These are phyloP conservation scores for Rubia tinctorum DNA, from an alignment of 305 asterid genomes.

Conservation along the genomic window DNA sequence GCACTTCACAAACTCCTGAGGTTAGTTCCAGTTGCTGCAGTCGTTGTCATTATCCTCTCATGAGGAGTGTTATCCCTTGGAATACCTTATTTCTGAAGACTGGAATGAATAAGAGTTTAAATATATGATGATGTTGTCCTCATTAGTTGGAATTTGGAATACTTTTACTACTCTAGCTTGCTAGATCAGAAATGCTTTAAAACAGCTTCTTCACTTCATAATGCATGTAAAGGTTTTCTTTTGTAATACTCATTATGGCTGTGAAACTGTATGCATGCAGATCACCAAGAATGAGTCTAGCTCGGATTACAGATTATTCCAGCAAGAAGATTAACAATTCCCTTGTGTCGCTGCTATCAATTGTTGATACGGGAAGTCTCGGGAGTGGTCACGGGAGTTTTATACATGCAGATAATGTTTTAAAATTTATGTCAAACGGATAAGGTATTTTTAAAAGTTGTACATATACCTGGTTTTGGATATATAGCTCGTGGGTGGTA, in stretches of 20 bases:
- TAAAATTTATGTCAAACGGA: neutral
- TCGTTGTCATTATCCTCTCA: neutral
- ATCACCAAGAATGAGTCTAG: conserved; percentile 66
- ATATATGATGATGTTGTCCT: neutral
- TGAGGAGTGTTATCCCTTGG: neutral
- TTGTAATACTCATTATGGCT: neutral
- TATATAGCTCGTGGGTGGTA: neutral
- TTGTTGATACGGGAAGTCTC: neutral
- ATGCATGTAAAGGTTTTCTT: neutral
- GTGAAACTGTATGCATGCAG: conserved; percentile 45
- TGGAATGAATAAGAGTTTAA: neutral
- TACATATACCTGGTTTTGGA: conserved; percentile 10
- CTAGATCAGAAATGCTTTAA: neutral
- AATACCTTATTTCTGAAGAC: neutral
- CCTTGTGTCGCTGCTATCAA: neutral
- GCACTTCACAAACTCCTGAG: conserved; percentile 70
- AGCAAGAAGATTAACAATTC: conserved; percentile 55
- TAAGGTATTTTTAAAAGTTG: neutral
- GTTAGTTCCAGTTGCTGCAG: conserved; percentile 36
- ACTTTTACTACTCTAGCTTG: neutral
- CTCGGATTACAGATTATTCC: conserved; percentile 73
- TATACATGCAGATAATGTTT: conserved; percentile 8
- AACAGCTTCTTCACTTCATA: neutral
- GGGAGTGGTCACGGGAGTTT: neutral
- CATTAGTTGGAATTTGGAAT: neutral